Base-by-base conservation (phyloP, 75 land plant genomes). In the Azolla pinnata region DNA sequence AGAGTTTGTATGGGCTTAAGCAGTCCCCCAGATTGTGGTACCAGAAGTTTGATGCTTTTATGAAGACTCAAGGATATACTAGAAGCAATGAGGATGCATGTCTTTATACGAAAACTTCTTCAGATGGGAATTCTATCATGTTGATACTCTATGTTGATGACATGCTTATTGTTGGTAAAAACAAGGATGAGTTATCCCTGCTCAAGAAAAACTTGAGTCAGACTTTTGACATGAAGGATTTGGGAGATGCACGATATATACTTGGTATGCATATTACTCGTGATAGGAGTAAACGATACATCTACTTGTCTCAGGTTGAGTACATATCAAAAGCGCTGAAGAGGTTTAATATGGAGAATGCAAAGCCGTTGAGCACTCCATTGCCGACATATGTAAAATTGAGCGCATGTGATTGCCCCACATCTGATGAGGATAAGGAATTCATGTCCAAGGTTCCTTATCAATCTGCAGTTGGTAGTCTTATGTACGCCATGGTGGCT, bases 181-280 rank as follows among this genome's bases (percentile, higher is more conserved):
- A n/a, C n/a, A n/a, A n/a, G n/a, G n/a, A n/a, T n/a, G n/a, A n/a
- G n/a, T n/a, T n/a, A n/a, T n/a, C n/a, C n/a, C n/a, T n/a, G n/a
- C n/a, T n/a, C n/a, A n/a, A n/a, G n/a, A n/a, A n/a, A n/a, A n/a
- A n/a, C n/a, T n/a, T n/a, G n/a, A n/a, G n/a, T n/a, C n/a, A n/a
- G n/a, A n/a, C n/a, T n/a, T 67, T 71, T 52, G 27, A 32, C 2
- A 71, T 71, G 75, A 76, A 66, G 24, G 79, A 67, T 42, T 48
- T 75, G 12, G 70, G 75, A 1, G 35, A 19, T 2, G 67, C 56
- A 26, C 59, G 32, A 21, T 32, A 75, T 29, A 23, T 67, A 29
- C 31, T 77, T 8, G 70, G 71, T 1, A 77, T 75, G 49, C 7
- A 57, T 0, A 70, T 75, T 10, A 10, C 16, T 30, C 29, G 67